Evolutionary conservation across 192 early-diverging fungal species (phyloP).

Genomic region (Dissophora globulifera): DNA sequence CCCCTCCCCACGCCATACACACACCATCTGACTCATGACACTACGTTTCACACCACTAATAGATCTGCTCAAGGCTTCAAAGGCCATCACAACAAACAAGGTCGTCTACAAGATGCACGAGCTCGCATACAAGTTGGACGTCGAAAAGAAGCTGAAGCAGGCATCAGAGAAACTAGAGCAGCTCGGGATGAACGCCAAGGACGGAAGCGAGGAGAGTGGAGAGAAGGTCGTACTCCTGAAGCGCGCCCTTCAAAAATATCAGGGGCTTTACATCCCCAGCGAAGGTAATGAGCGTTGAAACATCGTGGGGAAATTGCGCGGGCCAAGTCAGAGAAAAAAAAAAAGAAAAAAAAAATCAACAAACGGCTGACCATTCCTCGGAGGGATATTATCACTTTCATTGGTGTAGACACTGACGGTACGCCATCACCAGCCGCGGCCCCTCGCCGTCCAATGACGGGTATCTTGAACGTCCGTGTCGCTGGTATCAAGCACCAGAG

Average conservation of each 20-base stretch:
- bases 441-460: constrained; percentile 74
- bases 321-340: too few species aligned
- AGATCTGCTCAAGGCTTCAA: constrained; percentile 74
- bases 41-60: constrained; percentile 54
- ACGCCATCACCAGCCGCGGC: constrained; percentile 60
- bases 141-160: constrained; percentile 90
- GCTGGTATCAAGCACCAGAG: constrained; percentile 66
- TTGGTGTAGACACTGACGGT: constrained; percentile 39
- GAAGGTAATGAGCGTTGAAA: too few species aligned
- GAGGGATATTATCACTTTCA: background rate
- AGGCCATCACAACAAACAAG: constrained; percentile 71
- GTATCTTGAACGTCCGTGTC: constrained; percentile 74
- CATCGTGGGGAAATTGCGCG: too few species aligned
- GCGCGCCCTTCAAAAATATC: constrained; percentile 85
- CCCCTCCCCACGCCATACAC: too few species aligned
- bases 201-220: constrained; percentile 66
- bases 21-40: background rate
- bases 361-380: too few species aligned
- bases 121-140: constrained; percentile 89
- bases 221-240: constrained; percentile 80
- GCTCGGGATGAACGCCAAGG: constrained; percentile 59
- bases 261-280: constrained; percentile 82
- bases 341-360: too few species aligned
- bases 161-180: constrained; percentile 82
- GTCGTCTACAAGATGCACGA: constrained; percentile 86